Conservation (phyloP, 2,329 filamentous ascomycete species). For the Calonectria hawksworthii region DNA sequence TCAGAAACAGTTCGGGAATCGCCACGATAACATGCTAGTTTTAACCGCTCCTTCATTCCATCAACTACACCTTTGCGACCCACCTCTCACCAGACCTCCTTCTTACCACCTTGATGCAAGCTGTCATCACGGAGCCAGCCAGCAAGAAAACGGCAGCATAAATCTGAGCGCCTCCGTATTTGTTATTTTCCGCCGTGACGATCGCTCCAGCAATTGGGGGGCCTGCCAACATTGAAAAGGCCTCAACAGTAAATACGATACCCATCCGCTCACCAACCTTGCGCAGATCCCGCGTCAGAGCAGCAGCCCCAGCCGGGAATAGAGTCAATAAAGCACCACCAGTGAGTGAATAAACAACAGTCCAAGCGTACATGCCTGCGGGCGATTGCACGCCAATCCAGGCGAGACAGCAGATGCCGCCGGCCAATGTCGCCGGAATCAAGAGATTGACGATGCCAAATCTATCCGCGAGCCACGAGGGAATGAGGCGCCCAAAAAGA, state of each 20-base stretch:
- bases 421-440: not conserved
- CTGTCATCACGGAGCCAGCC: not conserved
- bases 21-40: too few relatives aligned
- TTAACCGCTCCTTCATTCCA: too few relatives aligned
- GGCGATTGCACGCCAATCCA: not conserved
- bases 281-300: not conserved
- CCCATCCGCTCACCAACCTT: conserved; percentile 1
- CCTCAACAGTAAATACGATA: not conserved
- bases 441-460: conserved; percentile 9
- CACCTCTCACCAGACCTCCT: not conserved
- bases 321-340: not conserved
- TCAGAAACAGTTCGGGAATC: too few relatives aligned
- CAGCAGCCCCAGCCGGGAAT: not conserved
- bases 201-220: conserved; percentile 13
- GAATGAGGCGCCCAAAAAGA: not conserved
- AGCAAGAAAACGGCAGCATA: conserved; percentile 4
- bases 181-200: not conserved
- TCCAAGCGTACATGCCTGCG: conserved; percentile 12
- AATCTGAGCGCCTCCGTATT: not conserved
- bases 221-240: conserved; percentile 10
- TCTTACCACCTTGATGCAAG: not conserved
- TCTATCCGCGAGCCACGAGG: conserved; percentile 1
- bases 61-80: not conserved
- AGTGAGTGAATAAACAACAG: not conserved
- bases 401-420: not conserved